A percentile compares a stretch with the other conserved stretches of the same genome.
Evolutionary conservation across 2,329 filamentous ascomycete species (phyloP).

Genomic region (Cytospora paraplurivora): DNA sequence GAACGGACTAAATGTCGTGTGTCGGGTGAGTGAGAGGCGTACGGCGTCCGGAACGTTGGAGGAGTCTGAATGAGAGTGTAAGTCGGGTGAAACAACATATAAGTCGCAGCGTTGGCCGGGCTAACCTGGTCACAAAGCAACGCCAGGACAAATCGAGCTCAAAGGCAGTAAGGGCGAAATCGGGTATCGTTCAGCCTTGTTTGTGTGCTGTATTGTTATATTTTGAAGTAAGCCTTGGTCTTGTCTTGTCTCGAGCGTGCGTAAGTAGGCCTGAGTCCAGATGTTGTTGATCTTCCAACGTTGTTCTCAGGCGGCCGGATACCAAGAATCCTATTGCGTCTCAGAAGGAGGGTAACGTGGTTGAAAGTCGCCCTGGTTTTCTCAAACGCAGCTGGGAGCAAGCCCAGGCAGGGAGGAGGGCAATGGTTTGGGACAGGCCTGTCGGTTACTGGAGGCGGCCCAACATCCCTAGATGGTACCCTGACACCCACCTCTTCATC

Average conservation of each 20-base stretch:
- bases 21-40: slow-evolving; percentile 5
- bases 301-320: slow-evolving; percentile 9
- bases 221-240: slow-evolving; percentile 9
- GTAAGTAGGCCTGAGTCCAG: slow-evolving; percentile 5
- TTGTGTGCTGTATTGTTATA: slow-evolving; percentile 14
- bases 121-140: slow-evolving; percentile 15
- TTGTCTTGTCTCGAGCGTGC: slow-evolving; percentile 10
- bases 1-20: slow-evolving; percentile 10
- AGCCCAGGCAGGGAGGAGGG: background rate
- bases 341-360: background rate
- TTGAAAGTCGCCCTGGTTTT: background rate
- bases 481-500: slow-evolving; percentile 1
- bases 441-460: background rate
- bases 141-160: slow-evolving; percentile 21
- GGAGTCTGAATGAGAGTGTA: slow-evolving; percentile 8
- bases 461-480: background rate
- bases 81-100: slow-evolving; percentile 21
- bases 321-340: slow-evolving; percentile 13
- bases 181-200: slow-evolving; percentile 23
- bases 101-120: slow-evolving; percentile 20
- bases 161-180: slow-evolving; percentile 9
- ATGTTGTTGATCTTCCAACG: slow-evolving; percentile 13
- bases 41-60: slow-evolving; percentile 1
- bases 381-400: background rate
- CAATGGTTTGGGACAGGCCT: background rate